Evolutionary conservation across 2,329 filamentous ascomycete species (phyloP).

Genomic region (Dactylellina sp.): DNA sequence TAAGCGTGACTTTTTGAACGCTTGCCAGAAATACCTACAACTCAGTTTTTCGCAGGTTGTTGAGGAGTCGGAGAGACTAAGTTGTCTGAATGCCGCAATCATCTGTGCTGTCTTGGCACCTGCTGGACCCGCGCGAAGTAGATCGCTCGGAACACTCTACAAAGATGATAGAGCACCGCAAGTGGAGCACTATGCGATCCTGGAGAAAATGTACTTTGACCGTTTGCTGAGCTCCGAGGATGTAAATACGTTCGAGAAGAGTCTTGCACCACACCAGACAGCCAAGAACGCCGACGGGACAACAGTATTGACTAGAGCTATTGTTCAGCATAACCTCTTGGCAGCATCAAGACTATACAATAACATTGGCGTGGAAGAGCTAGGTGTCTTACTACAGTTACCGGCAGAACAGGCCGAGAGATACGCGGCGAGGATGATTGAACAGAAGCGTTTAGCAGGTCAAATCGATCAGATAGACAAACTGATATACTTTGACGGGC

Average conservation of each 20-base stretch:
- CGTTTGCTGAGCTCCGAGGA: slow-evolving; percentile 83
- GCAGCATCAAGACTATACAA: slow-evolving; percentile 82
- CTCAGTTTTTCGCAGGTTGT: slow-evolving; percentile 82
- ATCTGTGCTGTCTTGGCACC: slow-evolving; percentile 93
- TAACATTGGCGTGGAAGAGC: slow-evolving; percentile 79
- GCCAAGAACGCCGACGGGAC: slow-evolving; percentile 89
- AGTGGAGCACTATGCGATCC: slow-evolving; percentile 83
- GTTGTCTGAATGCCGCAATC: slow-evolving; percentile 86
- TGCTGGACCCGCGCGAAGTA: slow-evolving; percentile 84
- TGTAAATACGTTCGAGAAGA: slow-evolving; percentile 84
- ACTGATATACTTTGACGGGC: slow-evolving; percentile 84
- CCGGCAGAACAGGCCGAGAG: slow-evolving; percentile 85
- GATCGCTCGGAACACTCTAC: slow-evolving; percentile 84
- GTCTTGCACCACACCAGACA: slow-evolving; percentile 86
- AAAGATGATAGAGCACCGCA: slow-evolving; percentile 86
- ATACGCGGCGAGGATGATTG: slow-evolving; percentile 94
- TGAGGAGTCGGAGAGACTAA: slow-evolving; percentile 86
- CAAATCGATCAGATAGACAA: slow-evolving; percentile 94
- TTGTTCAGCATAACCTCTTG: slow-evolving; percentile 95
- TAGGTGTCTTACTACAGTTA: slow-evolving; percentile 82
- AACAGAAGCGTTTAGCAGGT: slow-evolving; percentile 87
- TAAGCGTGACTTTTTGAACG: slow-evolving; percentile 87
- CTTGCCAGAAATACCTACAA: slow-evolving; percentile 86
- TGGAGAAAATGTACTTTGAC: slow-evolving; percentile 98
- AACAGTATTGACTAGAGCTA: slow-evolving; percentile 90